Conservation (phyloP, 108 stramenopile genomes). For the Cyclotella baltica region DNA sequence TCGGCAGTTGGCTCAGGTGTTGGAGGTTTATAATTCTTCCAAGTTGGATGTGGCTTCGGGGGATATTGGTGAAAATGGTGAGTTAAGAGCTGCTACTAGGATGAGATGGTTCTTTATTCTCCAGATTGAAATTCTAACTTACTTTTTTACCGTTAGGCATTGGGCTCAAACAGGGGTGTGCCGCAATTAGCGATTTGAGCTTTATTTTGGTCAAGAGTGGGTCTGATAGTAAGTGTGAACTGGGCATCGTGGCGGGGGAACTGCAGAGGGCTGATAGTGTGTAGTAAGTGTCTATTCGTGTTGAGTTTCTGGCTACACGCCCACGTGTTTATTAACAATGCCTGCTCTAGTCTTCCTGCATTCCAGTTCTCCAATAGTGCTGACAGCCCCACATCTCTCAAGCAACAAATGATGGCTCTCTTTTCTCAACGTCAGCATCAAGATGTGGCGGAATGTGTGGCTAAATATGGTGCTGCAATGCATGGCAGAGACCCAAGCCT, state of each 20-base stretch:
- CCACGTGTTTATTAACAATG: no score
- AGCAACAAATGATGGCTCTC: slow-evolving; percentile 34
- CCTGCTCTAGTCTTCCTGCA: slow-evolving; percentile 34
- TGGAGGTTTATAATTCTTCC: slow-evolving; percentile 69
- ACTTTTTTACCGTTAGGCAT: no score
- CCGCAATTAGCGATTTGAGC: slow-evolving; percentile 52
- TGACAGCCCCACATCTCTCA: not conserved
- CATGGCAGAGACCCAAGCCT: slow-evolving; percentile 22
- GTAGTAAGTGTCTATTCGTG: slow-evolving; percentile 1
- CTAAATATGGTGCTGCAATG: slow-evolving; percentile 26
- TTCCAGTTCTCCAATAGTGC: slow-evolving; percentile 33
- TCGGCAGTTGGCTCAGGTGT: slow-evolving; percentile 49
- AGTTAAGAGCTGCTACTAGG: no score
- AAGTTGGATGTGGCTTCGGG: slow-evolving; percentile 48
- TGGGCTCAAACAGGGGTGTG: slow-evolving; percentile 80
- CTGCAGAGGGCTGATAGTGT: slow-evolving; percentile 9
- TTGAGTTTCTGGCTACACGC: not conserved
- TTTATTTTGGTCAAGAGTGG: slow-evolving; percentile 54
- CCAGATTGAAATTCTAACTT: no score
- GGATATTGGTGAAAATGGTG: slow-evolving; percentile 77
- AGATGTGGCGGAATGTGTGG: slow-evolving; percentile 31
- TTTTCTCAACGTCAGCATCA: slow-evolving; percentile 15
- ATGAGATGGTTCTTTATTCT: no score
- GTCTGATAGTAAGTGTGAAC: not conserved
- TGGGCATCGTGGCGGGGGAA: slow-evolving; percentile 2